Evolutionary conservation across 164 flowering plant species (phyloP).

Genomic region (Aristolochia fimbriata): DNA sequence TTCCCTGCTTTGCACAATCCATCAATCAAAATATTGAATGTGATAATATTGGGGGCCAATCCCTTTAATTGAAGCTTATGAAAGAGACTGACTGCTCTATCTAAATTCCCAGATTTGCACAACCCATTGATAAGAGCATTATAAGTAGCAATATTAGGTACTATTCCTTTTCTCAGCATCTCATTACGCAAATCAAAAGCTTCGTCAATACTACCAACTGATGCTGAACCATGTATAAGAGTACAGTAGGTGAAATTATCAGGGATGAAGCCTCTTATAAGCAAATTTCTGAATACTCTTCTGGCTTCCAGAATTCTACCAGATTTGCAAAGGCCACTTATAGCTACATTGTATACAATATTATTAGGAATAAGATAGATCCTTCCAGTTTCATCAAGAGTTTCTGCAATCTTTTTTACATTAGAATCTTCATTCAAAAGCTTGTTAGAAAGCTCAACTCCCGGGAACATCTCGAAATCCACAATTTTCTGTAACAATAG

Average conservation of each 20-base stretch:
- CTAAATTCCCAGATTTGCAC: constrained; percentile 63
- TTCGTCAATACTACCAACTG: constrained; percentile 52
- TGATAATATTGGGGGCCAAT: constrained; percentile 46
- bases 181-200: constrained; percentile 71
- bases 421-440: constrained; percentile 13
- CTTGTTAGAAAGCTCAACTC: constrained; percentile 13
- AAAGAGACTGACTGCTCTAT: constrained; percentile 62
- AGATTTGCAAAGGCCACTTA: constrained; percentile 61
- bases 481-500: constrained; percentile 51
- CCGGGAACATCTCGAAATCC: constrained; percentile 24
- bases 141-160: constrained; percentile 51
- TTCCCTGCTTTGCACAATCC: constrained; percentile 44
- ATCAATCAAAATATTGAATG: constrained; percentile 61
- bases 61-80: constrained; percentile 49
- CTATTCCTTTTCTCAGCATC: constrained; percentile 52
- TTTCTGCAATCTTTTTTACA: constrained; percentile 25
- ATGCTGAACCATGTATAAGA: constrained; percentile 51
- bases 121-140: constrained; percentile 76
- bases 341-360: constrained; percentile 53
- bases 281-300: constrained; percentile 29
- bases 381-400: constrained; percentile 30
- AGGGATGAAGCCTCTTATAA: constrained; percentile 47
- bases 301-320: constrained; percentile 53
- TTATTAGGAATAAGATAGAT: constrained; percentile 33
- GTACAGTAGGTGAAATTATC: constrained; percentile 70